phyloP scores from a whole-genome alignment of 768 basidiomycete species.

The Mycena metata region DNA sequence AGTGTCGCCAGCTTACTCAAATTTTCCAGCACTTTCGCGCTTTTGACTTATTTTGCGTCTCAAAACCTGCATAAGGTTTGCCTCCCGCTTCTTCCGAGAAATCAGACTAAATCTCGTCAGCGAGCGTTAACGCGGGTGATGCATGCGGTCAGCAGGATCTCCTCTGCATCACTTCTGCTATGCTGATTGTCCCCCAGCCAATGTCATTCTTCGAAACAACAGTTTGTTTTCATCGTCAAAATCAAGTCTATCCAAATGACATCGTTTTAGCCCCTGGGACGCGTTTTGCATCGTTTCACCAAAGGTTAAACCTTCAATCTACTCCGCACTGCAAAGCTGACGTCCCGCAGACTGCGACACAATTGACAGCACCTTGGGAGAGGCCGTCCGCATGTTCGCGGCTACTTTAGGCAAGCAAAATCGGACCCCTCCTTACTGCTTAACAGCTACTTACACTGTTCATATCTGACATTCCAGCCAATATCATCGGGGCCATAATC shows the following conservation, averaged over 20 bases:
- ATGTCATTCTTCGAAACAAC: slow-evolving; percentile 94
- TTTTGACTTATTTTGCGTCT: slow-evolving; percentile 85
- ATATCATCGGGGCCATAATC: slow-evolving; percentile 64
- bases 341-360: slow-evolving; percentile 75
- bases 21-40: slow-evolving; percentile 56
- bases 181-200: slow-evolving; percentile 51
- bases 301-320: slow-evolving; percentile 62
- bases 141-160: slow-evolving; percentile 59
- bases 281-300: slow-evolving; percentile 92
- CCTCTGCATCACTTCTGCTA: neutral
- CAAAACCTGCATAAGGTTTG: slow-evolving; percentile 71
- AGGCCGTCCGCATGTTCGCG: slow-evolving; percentile 81
- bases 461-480: no score
- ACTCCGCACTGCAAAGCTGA: slow-evolving; percentile 16
- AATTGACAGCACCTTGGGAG: slow-evolving; percentile 80
- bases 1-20: no score
- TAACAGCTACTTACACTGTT: no score
- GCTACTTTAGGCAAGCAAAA: slow-evolving; percentile 72
- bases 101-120: slow-evolving; percentile 45
- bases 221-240: slow-evolving; percentile 49
- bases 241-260: slow-evolving; percentile 14
- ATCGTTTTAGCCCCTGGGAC: slow-evolving; percentile 74
- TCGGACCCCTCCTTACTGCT: no score
- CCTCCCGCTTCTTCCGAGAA: neutral
- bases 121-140: slow-evolving; percentile 77